phyloP scores from a whole-genome alignment of 345 rosid genomes.

The Angophora floribunda region DNA sequence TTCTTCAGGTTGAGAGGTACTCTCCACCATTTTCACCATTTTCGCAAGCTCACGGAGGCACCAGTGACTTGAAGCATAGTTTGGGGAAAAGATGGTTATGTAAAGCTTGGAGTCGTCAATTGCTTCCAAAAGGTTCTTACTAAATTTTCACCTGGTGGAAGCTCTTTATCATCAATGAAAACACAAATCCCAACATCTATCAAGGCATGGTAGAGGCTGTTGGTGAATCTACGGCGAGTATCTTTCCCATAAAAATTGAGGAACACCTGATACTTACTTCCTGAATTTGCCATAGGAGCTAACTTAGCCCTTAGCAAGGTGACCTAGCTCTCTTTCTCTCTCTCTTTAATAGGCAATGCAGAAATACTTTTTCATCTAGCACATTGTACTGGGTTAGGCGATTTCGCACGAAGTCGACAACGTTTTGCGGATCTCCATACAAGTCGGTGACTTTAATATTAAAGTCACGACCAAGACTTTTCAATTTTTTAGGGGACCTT shows the following conservation, averaged over 20 bases:
- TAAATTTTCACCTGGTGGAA: background rate
- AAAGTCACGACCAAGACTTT: no score
- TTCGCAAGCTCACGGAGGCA: background rate
- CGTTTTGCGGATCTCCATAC: no score
- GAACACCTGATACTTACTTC: background rate
- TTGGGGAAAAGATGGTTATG: background rate
- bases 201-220: background rate
- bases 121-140: background rate
- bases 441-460: no score
- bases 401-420: no score
- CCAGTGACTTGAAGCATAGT: background rate
- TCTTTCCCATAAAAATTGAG: background rate
- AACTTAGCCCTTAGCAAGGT: rapidly evolving
- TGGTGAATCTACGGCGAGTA: background rate
- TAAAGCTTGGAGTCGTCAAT: background rate
- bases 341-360: background rate
- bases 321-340: background rate
- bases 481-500: no score
- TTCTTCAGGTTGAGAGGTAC: background rate
- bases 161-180: background rate
- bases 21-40: background rate
- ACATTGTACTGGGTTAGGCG: no score
- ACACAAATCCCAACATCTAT: background rate
- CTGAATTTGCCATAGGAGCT: background rate
- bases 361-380: background rate